Percentiles rank a stretch among this genome's conserved stretches.
phyloP scores from a whole-genome alignment of 176 grass and related monocot species.

The Carex cristatella region DNA sequence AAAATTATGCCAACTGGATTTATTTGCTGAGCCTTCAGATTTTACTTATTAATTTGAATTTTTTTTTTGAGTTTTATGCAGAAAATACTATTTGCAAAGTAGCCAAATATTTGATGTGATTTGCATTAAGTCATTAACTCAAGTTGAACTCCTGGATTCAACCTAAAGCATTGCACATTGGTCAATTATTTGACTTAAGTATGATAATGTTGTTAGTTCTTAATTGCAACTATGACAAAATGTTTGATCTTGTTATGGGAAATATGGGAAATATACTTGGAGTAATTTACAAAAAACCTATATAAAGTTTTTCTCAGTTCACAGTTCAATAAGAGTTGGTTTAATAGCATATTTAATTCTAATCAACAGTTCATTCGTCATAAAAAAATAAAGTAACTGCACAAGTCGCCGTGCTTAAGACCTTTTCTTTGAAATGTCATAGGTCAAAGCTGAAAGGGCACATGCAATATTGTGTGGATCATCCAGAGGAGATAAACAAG shows the following conservation, averaged over 20 bases:
- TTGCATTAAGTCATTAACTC: not conserved
- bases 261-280: not conserved
- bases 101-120: not conserved
- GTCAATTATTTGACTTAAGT: not conserved
- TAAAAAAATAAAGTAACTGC: not conserved
- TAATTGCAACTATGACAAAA: not conserved
- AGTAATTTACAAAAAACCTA: not conserved
- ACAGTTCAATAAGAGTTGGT: not conserved
- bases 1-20: not conserved
- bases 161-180: not conserved
- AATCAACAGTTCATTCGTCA: not conserved
- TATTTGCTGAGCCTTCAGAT: not conserved
- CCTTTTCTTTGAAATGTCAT: not conserved
- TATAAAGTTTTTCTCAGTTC: not conserved
- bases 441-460: slow-evolving; percentile 87
- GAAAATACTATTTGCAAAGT: not conserved
- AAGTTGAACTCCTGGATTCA: not conserved
- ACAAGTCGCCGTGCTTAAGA: not conserved
- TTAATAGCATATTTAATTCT: not conserved
- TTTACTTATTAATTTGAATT: not conserved
- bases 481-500: slow-evolving; percentile 80
- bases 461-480: slow-evolving; percentile 71
- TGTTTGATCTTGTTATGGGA: not conserved
- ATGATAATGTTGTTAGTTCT: not conserved
- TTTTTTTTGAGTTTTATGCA: not conserved